Base-by-base conservation (phyloP, 148 eudicot genomes). In the Tetragonia tetragonoides region DNA sequence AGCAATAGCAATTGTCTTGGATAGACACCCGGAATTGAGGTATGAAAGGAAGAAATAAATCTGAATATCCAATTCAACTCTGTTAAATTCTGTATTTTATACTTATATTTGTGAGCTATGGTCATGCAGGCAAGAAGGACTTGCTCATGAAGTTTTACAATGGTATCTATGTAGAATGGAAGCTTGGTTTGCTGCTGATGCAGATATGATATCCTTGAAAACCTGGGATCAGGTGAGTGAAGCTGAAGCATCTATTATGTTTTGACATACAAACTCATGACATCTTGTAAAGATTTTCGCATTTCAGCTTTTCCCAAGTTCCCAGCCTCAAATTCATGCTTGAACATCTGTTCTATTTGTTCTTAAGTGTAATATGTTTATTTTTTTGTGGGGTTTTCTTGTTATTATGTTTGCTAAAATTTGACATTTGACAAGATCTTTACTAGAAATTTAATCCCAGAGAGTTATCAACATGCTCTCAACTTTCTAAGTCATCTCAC, bases 121-220 rank as follows among this genome's bases (percentile, higher is more conserved):
- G 7, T 79, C 56, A 8, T 75, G 72, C 74, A 96, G 99, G 81
- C 98, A 90, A 86, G 92, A 87, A 87, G 99, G 99, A 75, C 88
- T 91, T 70, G 92, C 95, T 39, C 86, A 88, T 75, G 97, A 96
- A 89, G 97, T 96, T 66, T 75, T 96, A 68, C 95, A 96, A 68
- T 96, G 99, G 99, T 96, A 85, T 87, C 73, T 96, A 68, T 96
- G 99, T 83, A 82, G 99, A 86, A 85, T 96, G 95, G 99, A 96
- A 79, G 99, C 99, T 66, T 96, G 99, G 99, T 96, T 96, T 84
- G 97, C 99, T 84, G 99, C 94, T 71, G 99, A 96, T 83, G 95
- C 95, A 40, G 97, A 93, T 83, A 93, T 89, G 97, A 93, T 96
- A 80, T 96, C 99, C 39, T 84, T 96, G 82, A 93, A 90, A 79